phyloP scores from a whole-genome alignment of 345 rosid genomes.

The Eucalyptus dawsonii region DNA sequence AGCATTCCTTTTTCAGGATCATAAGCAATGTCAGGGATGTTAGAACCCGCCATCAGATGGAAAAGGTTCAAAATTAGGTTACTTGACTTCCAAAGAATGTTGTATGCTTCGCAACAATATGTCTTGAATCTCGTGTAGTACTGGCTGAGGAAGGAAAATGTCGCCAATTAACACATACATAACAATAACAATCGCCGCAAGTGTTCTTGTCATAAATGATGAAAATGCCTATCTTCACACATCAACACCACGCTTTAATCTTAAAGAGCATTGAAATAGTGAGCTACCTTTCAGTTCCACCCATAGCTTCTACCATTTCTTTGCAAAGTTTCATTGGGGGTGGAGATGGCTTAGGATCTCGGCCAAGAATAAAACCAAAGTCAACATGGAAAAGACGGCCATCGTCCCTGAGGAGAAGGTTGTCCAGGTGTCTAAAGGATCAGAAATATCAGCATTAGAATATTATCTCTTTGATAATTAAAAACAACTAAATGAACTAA shows the following conservation, averaged over 20 bases:
- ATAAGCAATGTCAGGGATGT: constrained; percentile 88
- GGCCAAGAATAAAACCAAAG: constrained; percentile 93
- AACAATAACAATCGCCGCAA: background rate
- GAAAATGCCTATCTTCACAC: background rate
- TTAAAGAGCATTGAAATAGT: background rate
- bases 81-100: constrained; percentile 68
- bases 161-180: background rate
- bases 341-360: constrained; percentile 97
- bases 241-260: no score
- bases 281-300: constrained; percentile 88
- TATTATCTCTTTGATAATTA: background rate
- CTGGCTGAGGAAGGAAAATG: constrained; percentile 43
- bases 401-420: constrained; percentile 90
- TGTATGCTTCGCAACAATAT: constrained; percentile 42
- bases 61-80: constrained; percentile 89
- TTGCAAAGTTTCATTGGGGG: constrained; percentile 99
- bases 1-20: constrained; percentile 96
- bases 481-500: background rate
- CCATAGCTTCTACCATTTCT: constrained; percentile 99
- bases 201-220: background rate
- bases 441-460: background rate
- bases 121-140: constrained; percentile 97
- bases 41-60: constrained; percentile 96
- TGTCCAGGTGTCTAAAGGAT: constrained; percentile 75
- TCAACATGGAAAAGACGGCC: constrained; percentile 97